These are phyloP conservation scores for Collybiopsis luxurians DNA, from an alignment of 768 basidiomycete genomes.

Conservation along the genomic window DNA sequence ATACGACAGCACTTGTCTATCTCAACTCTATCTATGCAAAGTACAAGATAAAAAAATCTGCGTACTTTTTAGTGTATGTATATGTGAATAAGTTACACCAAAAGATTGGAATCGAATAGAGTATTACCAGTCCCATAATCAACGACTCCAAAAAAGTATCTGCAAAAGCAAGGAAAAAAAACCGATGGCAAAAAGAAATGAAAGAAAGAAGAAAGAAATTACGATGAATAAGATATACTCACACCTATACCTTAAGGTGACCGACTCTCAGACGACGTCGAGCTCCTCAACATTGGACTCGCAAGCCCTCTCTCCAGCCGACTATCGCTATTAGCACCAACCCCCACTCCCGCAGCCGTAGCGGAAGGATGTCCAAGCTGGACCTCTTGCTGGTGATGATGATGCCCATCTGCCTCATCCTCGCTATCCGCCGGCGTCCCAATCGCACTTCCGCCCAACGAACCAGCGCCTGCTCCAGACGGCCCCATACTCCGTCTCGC, in stretches of 20 bases:
- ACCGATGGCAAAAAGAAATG: not conserved
- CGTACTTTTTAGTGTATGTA: not conserved
- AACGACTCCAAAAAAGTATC: no score
- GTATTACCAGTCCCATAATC: no score
- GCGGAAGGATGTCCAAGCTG: slow-evolving; percentile 33
- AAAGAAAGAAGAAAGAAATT: not conserved
- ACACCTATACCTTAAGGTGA: not conserved
- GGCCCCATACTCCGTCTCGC: slow-evolving; percentile 49
- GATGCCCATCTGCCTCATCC: slow-evolving; percentile 32
- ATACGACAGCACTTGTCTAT: not conserved
- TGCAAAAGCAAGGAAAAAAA: no score
- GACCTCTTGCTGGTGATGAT: slow-evolving; percentile 47
- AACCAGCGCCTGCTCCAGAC: slow-evolving; percentile 21
- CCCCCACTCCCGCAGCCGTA: slow-evolving; percentile 8
- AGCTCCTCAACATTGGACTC: slow-evolving; percentile 59
- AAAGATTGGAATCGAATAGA: no score
- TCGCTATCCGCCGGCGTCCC: slow-evolving; percentile 40
- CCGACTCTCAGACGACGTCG: slow-evolving; percentile 9
- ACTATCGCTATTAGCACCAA: slow-evolving; percentile 35
- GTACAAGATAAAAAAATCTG: no score
- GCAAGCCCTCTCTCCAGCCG: slow-evolving; percentile 60
- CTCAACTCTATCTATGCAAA: not conserved
- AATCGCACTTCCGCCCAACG: slow-evolving; percentile 18
- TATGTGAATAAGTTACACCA: no score
- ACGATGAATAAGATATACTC: not conserved